Percentiles rank a stretch among this genome's conserved stretches.
Evolutionary conservation across 1,284 basidiomycete genomes (phyloP).

Genomic region (Schizophyllum amplum): DNA sequence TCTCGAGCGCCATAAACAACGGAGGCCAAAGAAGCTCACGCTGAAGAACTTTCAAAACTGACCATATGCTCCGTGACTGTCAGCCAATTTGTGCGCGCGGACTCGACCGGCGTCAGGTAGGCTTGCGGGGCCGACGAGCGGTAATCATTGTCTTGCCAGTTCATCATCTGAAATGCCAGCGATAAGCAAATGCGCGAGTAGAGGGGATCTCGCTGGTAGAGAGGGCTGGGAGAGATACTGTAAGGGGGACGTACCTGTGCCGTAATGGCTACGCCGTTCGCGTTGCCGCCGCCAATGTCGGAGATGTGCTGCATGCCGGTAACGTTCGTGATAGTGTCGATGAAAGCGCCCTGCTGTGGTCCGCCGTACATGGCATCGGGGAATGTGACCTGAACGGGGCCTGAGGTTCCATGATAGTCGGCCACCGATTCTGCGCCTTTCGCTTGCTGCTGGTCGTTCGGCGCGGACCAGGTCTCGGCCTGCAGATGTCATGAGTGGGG

Average conservation of each 20-base stretch:
- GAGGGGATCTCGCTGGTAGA: background rate
- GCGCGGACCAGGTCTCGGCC: slow-evolving; percentile 49
- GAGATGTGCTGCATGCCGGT: slow-evolving; percentile 37
- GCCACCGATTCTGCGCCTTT: slow-evolving; percentile 39
- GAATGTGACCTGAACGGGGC: slow-evolving; percentile 46
- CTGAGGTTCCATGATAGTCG: slow-evolving; percentile 43
- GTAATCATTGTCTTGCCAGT: slow-evolving; percentile 28
- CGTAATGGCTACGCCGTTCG: slow-evolving; percentile 48
- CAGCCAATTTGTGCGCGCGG: slow-evolving; percentile 25
- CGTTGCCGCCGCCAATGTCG: slow-evolving; percentile 49
- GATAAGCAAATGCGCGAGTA: background rate
- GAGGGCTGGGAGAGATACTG: background rate
- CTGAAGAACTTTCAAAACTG: background rate
- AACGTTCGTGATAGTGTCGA: slow-evolving; percentile 36
- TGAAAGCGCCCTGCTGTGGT: slow-evolving; percentile 43
- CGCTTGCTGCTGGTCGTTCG: slow-evolving; percentile 37
- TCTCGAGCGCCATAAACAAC: no score
- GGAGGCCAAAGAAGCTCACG: background rate
- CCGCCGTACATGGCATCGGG: slow-evolving; percentile 49
- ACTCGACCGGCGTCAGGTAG: slow-evolving; percentile 28
- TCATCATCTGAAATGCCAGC: slow-evolving; percentile 19
- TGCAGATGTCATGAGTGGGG: slow-evolving; percentile 11
- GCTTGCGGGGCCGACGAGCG: slow-evolving; percentile 28
- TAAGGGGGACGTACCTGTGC: slow-evolving; percentile 27
- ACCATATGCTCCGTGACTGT: slow-evolving; percentile 26